Conservation (phyloP, 1,139 yeast genomes). For the Blastobotrys elegans region DNA sequence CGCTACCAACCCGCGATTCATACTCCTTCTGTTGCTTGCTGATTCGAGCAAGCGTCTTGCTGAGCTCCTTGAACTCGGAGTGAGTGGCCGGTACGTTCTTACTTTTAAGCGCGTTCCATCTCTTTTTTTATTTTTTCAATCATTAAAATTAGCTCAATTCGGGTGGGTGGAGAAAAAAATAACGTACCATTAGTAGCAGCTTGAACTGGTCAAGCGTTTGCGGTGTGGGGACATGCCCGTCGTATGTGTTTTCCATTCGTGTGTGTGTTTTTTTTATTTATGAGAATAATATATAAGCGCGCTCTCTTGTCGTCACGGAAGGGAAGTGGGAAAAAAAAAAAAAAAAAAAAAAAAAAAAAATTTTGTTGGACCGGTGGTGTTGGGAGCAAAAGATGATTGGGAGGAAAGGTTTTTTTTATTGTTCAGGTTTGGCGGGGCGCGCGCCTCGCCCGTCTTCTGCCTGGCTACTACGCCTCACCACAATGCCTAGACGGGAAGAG, state of each 20-base stretch:
- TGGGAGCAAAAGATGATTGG: no score
- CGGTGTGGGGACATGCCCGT: constrained; percentile 24
- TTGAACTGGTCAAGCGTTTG: constrained; percentile 35
- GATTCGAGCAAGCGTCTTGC: constrained; percentile 31
- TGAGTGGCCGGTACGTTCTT: constrained; percentile 32
- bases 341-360: not conserved
- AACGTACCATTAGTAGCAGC: constrained; percentile 33
- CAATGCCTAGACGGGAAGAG: constrained; percentile 15
- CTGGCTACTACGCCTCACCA: no score
- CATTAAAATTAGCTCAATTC: not conserved
- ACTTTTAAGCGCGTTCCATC: constrained; percentile 38
- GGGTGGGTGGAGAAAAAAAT: not conserved
- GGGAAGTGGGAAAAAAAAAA: not conserved
- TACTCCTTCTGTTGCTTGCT: constrained; percentile 37
- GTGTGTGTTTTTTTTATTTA: not conserved
- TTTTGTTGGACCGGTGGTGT: no score
- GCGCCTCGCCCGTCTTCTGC: no score
- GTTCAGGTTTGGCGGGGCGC: no score
- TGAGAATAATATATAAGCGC: no score
- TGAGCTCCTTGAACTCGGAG: constrained; percentile 36
- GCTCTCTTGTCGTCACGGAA: not conserved
- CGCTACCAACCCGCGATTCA: constrained; percentile 28
- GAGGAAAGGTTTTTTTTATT: no score
- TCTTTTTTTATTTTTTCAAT: constrained; percentile 21
- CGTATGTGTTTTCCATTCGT: not conserved